phyloP scores from a whole-genome alignment of 768 basidiomycete genomes.

The Termitomyces sp. region DNA sequence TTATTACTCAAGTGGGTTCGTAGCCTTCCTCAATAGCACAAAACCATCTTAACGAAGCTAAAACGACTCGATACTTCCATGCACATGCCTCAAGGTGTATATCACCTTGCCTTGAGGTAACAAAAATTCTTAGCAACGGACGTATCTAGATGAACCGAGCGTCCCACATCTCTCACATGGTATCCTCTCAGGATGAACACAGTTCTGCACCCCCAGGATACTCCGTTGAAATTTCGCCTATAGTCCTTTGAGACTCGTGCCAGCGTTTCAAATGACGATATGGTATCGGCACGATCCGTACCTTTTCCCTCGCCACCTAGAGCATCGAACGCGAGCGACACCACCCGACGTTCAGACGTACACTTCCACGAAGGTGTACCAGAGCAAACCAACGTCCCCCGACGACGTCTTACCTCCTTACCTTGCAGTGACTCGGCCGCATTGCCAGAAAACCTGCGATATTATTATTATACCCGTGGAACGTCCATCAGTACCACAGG shows the following conservation, averaged over 20 bases:
- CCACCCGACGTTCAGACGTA: background rate
- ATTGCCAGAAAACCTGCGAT: background rate
- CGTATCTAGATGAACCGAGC: background rate
- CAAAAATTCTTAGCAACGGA: background rate
- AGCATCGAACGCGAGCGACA: background rate
- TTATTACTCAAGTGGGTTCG: background rate
- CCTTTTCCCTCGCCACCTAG: background rate
- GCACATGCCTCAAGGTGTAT: background rate
- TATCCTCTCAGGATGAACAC: background rate
- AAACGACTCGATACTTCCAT: background rate
- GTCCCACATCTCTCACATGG: background rate
- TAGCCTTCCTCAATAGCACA: background rate
- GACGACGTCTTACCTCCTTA: constrained; percentile 4
- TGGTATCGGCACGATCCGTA: background rate
- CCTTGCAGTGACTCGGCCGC: constrained; percentile 2
- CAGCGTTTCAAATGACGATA: background rate
- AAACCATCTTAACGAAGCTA: background rate
- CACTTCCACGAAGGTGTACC: background rate
- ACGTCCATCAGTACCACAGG: constrained; percentile 3
- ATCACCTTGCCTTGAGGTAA: background rate
- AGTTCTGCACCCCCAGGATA: background rate
- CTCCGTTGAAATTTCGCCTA: background rate
- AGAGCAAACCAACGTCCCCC: background rate
- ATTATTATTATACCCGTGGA: constrained; percentile 8
- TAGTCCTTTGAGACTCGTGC: background rate